Evolutionary conservation across 148 eudicot species (phyloP), one percentile per base, ranked within the genome.

Genomic region (Rhododendron henanense): DNA sequence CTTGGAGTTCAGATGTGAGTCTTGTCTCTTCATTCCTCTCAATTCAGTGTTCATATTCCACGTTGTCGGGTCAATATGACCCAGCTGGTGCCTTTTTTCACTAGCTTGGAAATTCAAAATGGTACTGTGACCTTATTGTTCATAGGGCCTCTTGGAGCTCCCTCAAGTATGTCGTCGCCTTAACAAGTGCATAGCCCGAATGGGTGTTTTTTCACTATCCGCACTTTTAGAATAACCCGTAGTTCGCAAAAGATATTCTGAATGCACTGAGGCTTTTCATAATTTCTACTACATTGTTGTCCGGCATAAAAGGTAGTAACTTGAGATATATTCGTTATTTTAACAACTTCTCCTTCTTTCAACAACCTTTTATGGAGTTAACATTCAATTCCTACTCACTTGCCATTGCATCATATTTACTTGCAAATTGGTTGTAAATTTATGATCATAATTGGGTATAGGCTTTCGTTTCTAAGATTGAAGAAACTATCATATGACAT

Each of bases 11-110:
- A 67, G 74, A 25, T 67, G 74, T 10, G 74, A 28, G 35, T 67
- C 74, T 25, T 61, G 69, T 67, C 74, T 67, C 74, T 67, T 67
- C 74, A 67, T 67, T 67, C 74, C 74, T 67, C 74, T 25, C 74
- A 25, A 67, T 67, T 7, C 69, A 3, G 15, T 28, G 33, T 67
- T 25, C 31, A 8, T 25, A 9, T 65, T 67, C 15, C 4, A 67
- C 33, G 13, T 65, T 23, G n/a, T 65, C 0, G 1, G 45, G 45
- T 65, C 14, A 65, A n/a, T 10, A 7, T 6, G 33, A n/a, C 71
- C 33, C 71, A 65, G 71, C 65, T 18, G 65, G 65, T 59, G 31
- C 11, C 37, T 41, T 71, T 71, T 28, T 71, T 31, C 44, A 31
- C 44, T 13, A 15, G 2, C 16, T 13, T 35, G 44, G 9, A 31